Evolutionary conservation across 345 rosid species (phyloP).

Genomic region (Firmiana major): DNA sequence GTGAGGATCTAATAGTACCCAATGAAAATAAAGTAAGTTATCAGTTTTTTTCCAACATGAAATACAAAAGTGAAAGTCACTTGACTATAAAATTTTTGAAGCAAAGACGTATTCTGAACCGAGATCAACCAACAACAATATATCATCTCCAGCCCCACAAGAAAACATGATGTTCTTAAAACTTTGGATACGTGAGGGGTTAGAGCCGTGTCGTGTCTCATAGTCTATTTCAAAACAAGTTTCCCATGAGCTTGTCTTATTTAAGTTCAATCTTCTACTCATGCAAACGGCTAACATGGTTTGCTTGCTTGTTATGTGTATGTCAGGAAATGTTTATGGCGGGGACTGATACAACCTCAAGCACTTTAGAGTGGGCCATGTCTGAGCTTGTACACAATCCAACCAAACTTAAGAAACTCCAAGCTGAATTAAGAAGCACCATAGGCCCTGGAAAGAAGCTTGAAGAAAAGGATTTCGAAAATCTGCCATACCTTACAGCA

Average conservation of each 20-base stretch:
- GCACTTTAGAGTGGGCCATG: slow-evolving; percentile 91
- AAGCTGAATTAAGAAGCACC: slow-evolving; percentile 46
- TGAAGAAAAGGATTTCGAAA: slow-evolving; percentile 49
- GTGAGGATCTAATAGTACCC: too few species aligned
- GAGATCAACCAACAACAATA: too few species aligned
- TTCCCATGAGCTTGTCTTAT: neutral
- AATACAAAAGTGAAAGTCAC: too few species aligned
- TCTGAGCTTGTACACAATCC: slow-evolving; percentile 70
- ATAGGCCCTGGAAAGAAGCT: slow-evolving; percentile 34
- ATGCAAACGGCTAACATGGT: neutral
- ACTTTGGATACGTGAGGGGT: neutral
- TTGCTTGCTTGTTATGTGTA: neutral
- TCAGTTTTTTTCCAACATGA: too few species aligned
- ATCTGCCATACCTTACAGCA: slow-evolving; percentile 63
- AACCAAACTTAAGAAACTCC: slow-evolving; percentile 37
- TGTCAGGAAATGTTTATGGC: slow-evolving; percentile 75
- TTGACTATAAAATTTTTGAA: too few species aligned
- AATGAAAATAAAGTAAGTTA: too few species aligned
- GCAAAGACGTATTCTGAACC: too few species aligned
- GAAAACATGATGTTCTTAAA: neutral
- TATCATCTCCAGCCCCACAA: too few species aligned
- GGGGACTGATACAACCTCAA: slow-evolving; percentile 83
- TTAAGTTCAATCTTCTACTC: neutral
- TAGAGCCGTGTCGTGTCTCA: neutral
- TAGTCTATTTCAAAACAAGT: neutral